Percentiles rank a stretch among this genome's conserved stretches.
These are phyloP conservation scores for Penicillium tannophilum DNA, from an alignment of 495 filamentous ascomycete genomes.

Conservation along the genomic window DNA sequence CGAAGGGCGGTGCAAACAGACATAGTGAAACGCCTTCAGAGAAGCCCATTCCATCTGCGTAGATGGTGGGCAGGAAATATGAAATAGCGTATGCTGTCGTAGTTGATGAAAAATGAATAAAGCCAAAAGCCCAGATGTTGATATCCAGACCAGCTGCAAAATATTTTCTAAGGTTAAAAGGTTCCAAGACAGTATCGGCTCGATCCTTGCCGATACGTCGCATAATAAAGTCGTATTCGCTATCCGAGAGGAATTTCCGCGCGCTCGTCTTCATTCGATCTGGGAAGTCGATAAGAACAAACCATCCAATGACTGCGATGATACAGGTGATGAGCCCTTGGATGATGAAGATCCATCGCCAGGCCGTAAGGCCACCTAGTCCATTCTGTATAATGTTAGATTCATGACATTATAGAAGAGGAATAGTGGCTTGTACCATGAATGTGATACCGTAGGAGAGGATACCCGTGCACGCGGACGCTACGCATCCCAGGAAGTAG, in stretches of 20 bases:
- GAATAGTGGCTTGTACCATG: constrained; percentile 28
- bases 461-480: constrained; percentile 59
- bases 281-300: constrained; percentile 53
- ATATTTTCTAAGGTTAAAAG: constrained; percentile 35
- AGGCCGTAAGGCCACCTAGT: constrained; percentile 16
- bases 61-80: constrained; percentile 56
- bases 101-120: constrained; percentile 51
- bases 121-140: constrained; percentile 43
- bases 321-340: constrained; percentile 36
- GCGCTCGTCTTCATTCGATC: constrained; percentile 34
- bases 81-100: constrained; percentile 50
- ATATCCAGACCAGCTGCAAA: constrained; percentile 29
- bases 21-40: constrained; percentile 41
- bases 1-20: constrained; percentile 46
- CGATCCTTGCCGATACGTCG: constrained; percentile 40
- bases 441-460: constrained; percentile 60
- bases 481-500: constrained; percentile 58
- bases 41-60: constrained; percentile 51
- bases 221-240: constrained; percentile 39
- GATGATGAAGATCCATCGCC: constrained; percentile 29
- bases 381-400: constrained; percentile 22
- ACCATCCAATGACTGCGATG: constrained; percentile 33
- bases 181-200: constrained; percentile 32
- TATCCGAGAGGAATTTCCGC: constrained; percentile 40
- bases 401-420: neutral